Conservation (phyloP, 495 filamentous ascomycete species). For the Darksidea phi region DNA sequence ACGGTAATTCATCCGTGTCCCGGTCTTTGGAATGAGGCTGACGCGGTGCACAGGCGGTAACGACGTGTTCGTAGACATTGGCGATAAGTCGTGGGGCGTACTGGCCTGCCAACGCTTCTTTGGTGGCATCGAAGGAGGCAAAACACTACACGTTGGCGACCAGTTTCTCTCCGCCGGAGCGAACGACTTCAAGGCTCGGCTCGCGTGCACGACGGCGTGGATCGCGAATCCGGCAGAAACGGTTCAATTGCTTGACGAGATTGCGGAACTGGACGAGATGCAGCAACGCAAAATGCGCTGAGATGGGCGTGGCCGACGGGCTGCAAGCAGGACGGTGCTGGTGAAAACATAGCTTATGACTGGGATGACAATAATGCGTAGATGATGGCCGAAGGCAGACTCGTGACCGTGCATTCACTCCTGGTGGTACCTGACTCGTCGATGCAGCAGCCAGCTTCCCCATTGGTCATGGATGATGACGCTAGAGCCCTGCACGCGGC, state of each 20-base stretch:
- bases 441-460: slow-evolving; percentile 10
- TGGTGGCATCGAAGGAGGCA: slow-evolving; percentile 62
- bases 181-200: slow-evolving; percentile 87
- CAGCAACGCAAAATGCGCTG: slow-evolving; percentile 35
- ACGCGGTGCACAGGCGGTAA: slow-evolving; percentile 60
- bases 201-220: slow-evolving; percentile 75
- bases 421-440: slow-evolving; percentile 6
- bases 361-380: slow-evolving; percentile 9
- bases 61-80: slow-evolving; percentile 98
- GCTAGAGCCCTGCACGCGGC: slow-evolving; percentile 9
- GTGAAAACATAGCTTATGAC: slow-evolving; percentile 4
- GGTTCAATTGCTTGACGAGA: slow-evolving; percentile 80
- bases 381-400: background rate
- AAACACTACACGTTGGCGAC: slow-evolving; percentile 82
- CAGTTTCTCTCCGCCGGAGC: slow-evolving; percentile 94
- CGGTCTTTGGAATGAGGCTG: background rate
- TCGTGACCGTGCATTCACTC: slow-evolving; percentile 12
- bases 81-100: slow-evolving; percentile 95
- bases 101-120: slow-evolving; percentile 91
- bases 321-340: background rate
- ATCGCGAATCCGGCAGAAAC: slow-evolving; percentile 92
- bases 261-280: slow-evolving; percentile 51
- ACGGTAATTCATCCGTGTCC: slow-evolving; percentile 52
- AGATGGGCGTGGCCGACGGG: too few species aligned
- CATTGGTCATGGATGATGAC: slow-evolving; percentile 1